Conservation (phyloP, 768 basidiomycete species). For the Daedalea quercina region DNA sequence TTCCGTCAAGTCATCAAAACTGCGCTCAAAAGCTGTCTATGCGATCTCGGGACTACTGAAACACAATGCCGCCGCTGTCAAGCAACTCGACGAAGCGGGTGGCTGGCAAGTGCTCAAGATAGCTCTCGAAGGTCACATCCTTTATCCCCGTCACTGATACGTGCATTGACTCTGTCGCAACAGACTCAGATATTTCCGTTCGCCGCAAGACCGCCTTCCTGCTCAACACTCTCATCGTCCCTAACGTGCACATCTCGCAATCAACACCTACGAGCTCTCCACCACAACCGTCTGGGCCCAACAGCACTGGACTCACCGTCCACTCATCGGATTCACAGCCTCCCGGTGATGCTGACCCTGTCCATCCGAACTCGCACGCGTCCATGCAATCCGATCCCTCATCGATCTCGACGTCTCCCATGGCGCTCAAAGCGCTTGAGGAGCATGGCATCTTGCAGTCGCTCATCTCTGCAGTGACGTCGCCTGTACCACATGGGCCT, state of each 20-base stretch:
- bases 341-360: slow-evolving; percentile 24
- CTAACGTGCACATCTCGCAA: slow-evolving; percentile 20
- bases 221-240: slow-evolving; percentile 61
- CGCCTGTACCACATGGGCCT: slow-evolving; percentile 55
- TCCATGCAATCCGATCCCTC: slow-evolving; percentile 51
- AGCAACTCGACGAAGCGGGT: slow-evolving; percentile 37
- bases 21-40: slow-evolving; percentile 79
- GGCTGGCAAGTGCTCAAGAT: slow-evolving; percentile 63
- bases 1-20: slow-evolving; percentile 41
- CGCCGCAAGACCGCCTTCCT: slow-evolving; percentile 79
- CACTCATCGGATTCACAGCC: slow-evolving; percentile 15
- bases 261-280: background rate
- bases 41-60: slow-evolving; percentile 72
- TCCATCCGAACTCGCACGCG: slow-evolving; percentile 73
- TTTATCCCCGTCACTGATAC: too few relatives aligned
- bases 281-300: slow-evolving; percentile 1
- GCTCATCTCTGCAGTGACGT: slow-evolving; percentile 44
- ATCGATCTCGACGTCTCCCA: slow-evolving; percentile 42
- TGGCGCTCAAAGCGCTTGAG: slow-evolving; percentile 43
- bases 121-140: slow-evolving; percentile 48
- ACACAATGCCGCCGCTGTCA: slow-evolving; percentile 66
- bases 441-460: slow-evolving; percentile 39
- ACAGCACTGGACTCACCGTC: slow-evolving; percentile 3
- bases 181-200: slow-evolving; percentile 73
- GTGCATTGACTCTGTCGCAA: too few relatives aligned